Base-by-base conservation (phyloP, 2,329 filamentous ascomycete genomes). In the Tolypocladium album region DNA sequence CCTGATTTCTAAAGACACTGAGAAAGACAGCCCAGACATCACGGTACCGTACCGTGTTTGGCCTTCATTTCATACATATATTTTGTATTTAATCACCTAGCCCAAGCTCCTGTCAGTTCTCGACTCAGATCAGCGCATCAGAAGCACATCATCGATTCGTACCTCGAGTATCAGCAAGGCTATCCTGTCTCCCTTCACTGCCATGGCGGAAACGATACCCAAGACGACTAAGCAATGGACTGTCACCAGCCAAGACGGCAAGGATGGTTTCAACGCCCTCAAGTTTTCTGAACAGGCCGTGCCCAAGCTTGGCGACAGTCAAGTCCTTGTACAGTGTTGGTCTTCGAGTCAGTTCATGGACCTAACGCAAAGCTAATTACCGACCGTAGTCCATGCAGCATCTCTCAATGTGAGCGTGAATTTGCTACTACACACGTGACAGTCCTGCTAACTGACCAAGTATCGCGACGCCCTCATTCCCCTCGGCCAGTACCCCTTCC, bases 271-370 rank as follows among this genome's bases (percentile, higher is more conserved):
- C 66, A 83, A 88, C 55, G 77, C 76, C 50, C 77, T 91, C 45
- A 72, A 78, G 66, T 81, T 82, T 65, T 74, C 79, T 61, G 78
- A 84, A 65, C 74, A 81, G 56, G 78, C 79, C 1, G 68, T 90
- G 3, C 85, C 87, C 17, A 73, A 83, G 64, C 68, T 88, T 1
- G 88, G 88, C 55, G 87, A 90, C 59, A 82, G 82, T 62, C 85
- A 92, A 34, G 87, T 91, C 7, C 79, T 92, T 40, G 84, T 92
- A 65, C 88, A 87, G 72, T 59, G 72, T 74, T 60, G 42, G 71
- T 67, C 45, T 27, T 20, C 34, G 38, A 38, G 55, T 6, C 2
- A 12, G 22, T 20, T 7, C 15, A 20, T 38, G 1, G 0, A 12
- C 2, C 17, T 6, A 31, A 15, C 22, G 27, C 42, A 20, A 20